These are phyloP conservation scores for Hydnomerulius pinastri DNA, from an alignment of 768 basidiomycete species.

Conservation along the genomic window DNA sequence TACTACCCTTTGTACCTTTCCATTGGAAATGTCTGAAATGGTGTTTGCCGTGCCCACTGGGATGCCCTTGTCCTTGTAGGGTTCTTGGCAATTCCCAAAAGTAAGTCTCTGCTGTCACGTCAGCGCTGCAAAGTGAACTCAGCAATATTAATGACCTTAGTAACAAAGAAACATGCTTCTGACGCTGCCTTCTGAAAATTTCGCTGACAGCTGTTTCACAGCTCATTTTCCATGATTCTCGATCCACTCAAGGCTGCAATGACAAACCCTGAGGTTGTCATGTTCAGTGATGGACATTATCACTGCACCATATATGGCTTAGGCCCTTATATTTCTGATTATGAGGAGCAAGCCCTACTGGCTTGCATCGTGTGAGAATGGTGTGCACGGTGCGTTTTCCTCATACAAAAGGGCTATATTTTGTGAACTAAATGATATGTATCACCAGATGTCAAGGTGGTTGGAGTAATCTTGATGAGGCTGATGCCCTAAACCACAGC, in stretches of 20 bases:
- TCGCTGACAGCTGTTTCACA: conserved; percentile 32
- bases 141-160: conserved; percentile 1
- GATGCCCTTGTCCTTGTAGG: conserved; percentile 9
- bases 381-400: conserved; percentile 25
- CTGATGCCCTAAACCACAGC: conserved; percentile 5
- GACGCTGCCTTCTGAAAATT: conserved; percentile 28
- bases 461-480: conserved; percentile 26
- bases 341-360: conserved; percentile 38
- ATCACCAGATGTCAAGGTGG: conserved; percentile 25
- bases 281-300: conserved; percentile 34
- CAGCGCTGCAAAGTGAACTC: no score
- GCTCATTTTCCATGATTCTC: conserved; percentile 23
- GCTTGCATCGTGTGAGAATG: conserved; percentile 36
- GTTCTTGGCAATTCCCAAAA: conserved; percentile 35
- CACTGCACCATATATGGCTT: conserved; percentile 30
- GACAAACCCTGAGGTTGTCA: conserved; percentile 23
- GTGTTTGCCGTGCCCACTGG: conserved; percentile 4
- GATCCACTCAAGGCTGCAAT: conserved; percentile 25
- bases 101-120: conserved; percentile 18
- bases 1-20: conserved; percentile 16
- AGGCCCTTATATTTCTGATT: conserved; percentile 40
- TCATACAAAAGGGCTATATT: neutral
- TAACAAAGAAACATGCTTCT: conserved; percentile 8
- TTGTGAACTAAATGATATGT: no score
- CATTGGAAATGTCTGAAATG: conserved; percentile 16